These are phyloP conservation scores for Pholiota adiposa DNA, from an alignment of 1,284 basidiomycete genomes.

Conservation along the genomic window DNA sequence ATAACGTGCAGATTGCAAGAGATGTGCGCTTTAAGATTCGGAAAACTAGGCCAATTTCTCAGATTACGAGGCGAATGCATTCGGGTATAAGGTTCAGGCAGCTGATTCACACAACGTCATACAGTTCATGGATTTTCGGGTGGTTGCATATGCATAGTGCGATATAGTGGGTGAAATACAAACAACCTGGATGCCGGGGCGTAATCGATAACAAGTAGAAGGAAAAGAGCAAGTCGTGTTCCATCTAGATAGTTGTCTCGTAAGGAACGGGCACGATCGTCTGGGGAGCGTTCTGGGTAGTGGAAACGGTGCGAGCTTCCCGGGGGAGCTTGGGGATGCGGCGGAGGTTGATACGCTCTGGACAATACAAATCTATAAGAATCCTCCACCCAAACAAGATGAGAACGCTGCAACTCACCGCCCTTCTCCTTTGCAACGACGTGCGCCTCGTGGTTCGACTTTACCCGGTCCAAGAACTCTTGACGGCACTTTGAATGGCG, in stretches of 20 bases:
- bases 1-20: no score
- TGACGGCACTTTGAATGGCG: slow-evolving; percentile 98
- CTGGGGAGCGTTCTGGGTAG: slow-evolving; percentile 83
- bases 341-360: slow-evolving; percentile 87
- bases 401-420: slow-evolving; percentile 56
- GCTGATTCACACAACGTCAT: slow-evolving; percentile 6
- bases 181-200: slow-evolving; percentile 31
- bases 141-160: slow-evolving; percentile 26
- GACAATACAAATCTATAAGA: slow-evolving; percentile 4
- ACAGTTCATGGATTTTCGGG: slow-evolving; percentile 21
- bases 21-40: no score
- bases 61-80: no score
- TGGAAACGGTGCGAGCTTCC: slow-evolving; percentile 78
- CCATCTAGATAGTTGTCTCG: slow-evolving; percentile 83
- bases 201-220: slow-evolving; percentile 10
- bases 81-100: not conserved
- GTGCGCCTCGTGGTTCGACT: slow-evolving; percentile 89
- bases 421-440: slow-evolving; percentile 88
- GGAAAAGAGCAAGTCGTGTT: slow-evolving; percentile 10
- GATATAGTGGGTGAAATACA: slow-evolving; percentile 22
- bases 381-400: not conserved
- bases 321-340: slow-evolving; percentile 88
- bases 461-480: slow-evolving; percentile 97
- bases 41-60: no score
- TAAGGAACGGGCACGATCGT: slow-evolving; percentile 92